Percentiles rank a stretch among this genome's conserved stretches.
phyloP scores from a whole-genome alignment of 2,329 filamentous ascomycete species.

The Penicillium sp. region DNA sequence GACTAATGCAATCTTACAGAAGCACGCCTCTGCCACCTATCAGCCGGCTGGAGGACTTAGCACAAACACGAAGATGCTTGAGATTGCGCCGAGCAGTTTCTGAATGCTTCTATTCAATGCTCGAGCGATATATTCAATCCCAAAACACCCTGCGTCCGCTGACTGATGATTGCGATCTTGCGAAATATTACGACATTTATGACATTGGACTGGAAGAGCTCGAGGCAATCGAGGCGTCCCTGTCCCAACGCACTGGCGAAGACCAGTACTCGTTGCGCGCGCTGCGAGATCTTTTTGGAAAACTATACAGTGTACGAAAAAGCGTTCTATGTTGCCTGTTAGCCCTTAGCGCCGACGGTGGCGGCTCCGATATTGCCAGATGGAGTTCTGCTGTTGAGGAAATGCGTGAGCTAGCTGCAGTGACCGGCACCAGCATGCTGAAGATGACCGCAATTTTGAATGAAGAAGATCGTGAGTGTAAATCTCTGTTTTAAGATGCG shows the following conservation, averaged over 20 bases:
- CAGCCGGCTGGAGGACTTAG: conserved; percentile 80
- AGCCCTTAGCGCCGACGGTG: conserved; percentile 78
- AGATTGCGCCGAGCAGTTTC: conserved; percentile 75
- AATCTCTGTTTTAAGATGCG: neutral
- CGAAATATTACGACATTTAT: conserved; percentile 90
- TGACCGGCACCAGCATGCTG: conserved; percentile 62
- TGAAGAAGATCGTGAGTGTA: conserved; percentile 72
- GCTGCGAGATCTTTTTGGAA: conserved; percentile 76
- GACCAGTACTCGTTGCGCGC: conserved; percentile 75
- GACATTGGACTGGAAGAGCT: conserved; percentile 74
- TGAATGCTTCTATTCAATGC: conserved; percentile 65
- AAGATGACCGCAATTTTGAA: conserved; percentile 68
- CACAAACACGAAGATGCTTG: conserved; percentile 74
- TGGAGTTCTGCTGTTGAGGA: conserved; percentile 78
- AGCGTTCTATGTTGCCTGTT: conserved; percentile 86
- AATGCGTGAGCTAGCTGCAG: conserved; percentile 63
- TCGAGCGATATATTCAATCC: conserved; percentile 70
- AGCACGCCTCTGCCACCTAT: conserved; percentile 90
- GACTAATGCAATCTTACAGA: conserved; percentile 48
- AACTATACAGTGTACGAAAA: conserved; percentile 77
- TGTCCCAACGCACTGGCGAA: conserved; percentile 66
- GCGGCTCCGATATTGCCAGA: conserved; percentile 70
- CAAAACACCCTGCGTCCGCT: conserved; percentile 68
- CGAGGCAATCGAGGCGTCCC: conserved; percentile 65
- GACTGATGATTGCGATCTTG: conserved; percentile 75